Evolutionary conservation across 495 filamentous ascomycete genomes (phyloP).

Genomic region (Bacidia gigantensis): DNA sequence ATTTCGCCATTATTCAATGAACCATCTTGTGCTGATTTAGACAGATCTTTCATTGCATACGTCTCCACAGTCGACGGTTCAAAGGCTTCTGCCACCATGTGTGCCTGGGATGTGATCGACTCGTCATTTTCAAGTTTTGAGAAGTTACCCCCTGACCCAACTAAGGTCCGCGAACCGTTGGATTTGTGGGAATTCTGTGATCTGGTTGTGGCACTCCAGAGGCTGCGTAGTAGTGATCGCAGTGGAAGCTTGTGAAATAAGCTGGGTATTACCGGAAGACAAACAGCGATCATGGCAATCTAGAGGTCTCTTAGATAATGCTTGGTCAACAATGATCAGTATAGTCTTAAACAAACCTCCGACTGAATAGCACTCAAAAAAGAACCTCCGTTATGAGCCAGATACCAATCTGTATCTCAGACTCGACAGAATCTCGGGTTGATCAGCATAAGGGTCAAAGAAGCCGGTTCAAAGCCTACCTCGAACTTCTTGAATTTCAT

Average conservation of each 20-base stretch:
- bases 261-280: background rate
- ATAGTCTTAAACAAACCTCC: no score
- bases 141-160: background rate
- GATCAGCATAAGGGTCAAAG: background rate
- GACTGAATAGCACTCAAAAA: background rate
- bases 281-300: background rate
- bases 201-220: background rate
- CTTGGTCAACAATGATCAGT: no score
- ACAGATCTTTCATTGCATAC: background rate
- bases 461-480: background rate
- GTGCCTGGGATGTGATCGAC: background rate
- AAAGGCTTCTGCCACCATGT: background rate
- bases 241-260: background rate
- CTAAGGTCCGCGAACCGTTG: background rate
- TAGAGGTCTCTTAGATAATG: no score
- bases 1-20: background rate
- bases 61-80: background rate
- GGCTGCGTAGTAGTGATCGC: background rate
- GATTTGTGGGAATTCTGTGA: background rate
- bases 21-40: background rate
- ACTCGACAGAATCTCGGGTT: background rate
- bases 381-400: background rate
- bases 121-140: background rate
- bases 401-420: background rate
- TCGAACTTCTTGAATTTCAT: background rate